Base-by-base conservation (phyloP, 2,329 filamentous ascomycete genomes). In the Talaromyces funiculosus region DNA sequence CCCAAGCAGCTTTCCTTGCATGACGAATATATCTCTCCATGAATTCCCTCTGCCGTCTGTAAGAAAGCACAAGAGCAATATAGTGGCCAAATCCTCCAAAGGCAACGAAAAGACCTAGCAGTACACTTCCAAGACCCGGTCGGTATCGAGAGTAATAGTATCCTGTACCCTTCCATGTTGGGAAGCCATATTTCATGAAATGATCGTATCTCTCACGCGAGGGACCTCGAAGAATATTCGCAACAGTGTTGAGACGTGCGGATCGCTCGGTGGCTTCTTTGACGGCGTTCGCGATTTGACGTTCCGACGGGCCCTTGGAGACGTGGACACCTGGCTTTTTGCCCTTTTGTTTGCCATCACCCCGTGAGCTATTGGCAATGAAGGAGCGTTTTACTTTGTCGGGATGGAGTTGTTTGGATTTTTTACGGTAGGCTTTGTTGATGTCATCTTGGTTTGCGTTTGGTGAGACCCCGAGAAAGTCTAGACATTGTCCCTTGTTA, bases 121-220 rank as follows among this genome's bases (percentile, higher is more conserved):
- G 76, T 49, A 96, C 94, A 14, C 90, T 90, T 62, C 90, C 91
- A 47, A 97, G 80, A 8, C 94, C 94, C 1, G 94, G 94, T 20
- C 94, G 86, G 82, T 93, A 97, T 61, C 94, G 87, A 69, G 86
- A 87, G 80, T 99, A 99, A 83, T 97, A 99, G 83, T 99, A 99
- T 64, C 94, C 93, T 47, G 93, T 97, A 61, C 94, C 94, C 79
- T 93, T 92, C 94, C 94, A 99, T 60, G 85, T 86, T 33, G 94
- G 94, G 80, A 99, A 99, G 63, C 94, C 94, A 76, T 97, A 92
- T 73, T 81, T 79, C 63, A 97, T 78, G 80, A 97, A 99, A 75
- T 97, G 89, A 74, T 99, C 93, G 77, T 99, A 99, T 64, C 94
- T 89, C 67, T 90, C 89, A 64, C 94, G 85, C 59, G 84, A 84